These are phyloP conservation scores for Vigna trinervia DNA, from an alignment of 306 rosid genomes.

Conservation along the genomic window DNA sequence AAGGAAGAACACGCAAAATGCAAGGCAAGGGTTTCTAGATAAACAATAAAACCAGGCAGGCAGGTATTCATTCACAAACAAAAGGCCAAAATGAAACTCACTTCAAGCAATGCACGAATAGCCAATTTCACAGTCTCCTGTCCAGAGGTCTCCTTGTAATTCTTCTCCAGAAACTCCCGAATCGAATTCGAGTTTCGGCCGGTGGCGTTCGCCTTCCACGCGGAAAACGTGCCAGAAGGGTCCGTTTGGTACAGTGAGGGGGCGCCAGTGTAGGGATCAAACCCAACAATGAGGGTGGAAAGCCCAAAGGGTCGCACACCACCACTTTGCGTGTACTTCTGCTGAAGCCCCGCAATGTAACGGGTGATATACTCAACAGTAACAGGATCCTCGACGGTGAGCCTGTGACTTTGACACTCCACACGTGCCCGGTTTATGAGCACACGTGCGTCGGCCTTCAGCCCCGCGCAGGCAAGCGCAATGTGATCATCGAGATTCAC, in stretches of 20 bases:
- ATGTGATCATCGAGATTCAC: slow-evolving; percentile 56
- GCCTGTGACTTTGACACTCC: slow-evolving; percentile 95
- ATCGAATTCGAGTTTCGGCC: slow-evolving; percentile 96
- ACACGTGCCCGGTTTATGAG: slow-evolving; percentile 86
- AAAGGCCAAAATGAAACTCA: slow-evolving; percentile 40
- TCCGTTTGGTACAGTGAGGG: slow-evolving; percentile 94
- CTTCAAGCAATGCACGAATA: slow-evolving; percentile 95
- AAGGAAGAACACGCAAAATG: not conserved
- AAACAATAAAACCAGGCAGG: not conserved
- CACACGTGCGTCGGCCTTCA: slow-evolving; percentile 98
- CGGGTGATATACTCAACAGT: slow-evolving; percentile 96
- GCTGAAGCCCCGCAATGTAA: slow-evolving; percentile 96
- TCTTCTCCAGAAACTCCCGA: slow-evolving; percentile 92
- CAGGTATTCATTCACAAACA: slow-evolving; percentile 16
- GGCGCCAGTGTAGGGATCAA: slow-evolving; percentile 76
- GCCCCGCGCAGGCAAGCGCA: slow-evolving; percentile 97
- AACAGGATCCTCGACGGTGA: slow-evolving; percentile 94
- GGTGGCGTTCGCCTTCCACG: slow-evolving; percentile 97
- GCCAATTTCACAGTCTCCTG: slow-evolving; percentile 91
- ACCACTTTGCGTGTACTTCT: slow-evolving; percentile 98
- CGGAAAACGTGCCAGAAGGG: slow-evolving; percentile 97
- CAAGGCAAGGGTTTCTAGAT: not conserved
- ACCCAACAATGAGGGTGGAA: slow-evolving; percentile 91
- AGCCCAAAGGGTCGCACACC: slow-evolving; percentile 99
- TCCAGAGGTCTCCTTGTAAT: slow-evolving; percentile 87